Percentiles rank a stretch among this genome's conserved stretches.
Evolutionary conservation across 768 basidiomycete species (phyloP).

Genomic region (Tylopilus sp.): DNA sequence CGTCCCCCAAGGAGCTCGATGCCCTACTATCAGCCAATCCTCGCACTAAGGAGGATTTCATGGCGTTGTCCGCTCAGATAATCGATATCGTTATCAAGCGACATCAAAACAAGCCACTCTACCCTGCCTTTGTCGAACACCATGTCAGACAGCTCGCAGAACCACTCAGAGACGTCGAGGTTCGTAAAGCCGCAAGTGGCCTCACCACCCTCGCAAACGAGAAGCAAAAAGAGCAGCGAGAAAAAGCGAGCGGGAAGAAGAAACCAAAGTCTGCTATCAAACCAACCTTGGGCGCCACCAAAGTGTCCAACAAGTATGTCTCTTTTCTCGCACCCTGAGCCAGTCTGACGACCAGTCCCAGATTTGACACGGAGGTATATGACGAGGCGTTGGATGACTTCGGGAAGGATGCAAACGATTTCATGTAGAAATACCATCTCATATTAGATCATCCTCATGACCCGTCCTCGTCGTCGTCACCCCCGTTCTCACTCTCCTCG

Average conservation of each 20-base stretch:
- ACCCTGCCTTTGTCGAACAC: slow-evolving; percentile 78
- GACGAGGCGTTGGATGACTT: slow-evolving; percentile 92
- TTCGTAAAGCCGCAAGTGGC: slow-evolving; percentile 81
- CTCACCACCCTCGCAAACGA: slow-evolving; percentile 90
- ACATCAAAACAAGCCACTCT: slow-evolving; percentile 81
- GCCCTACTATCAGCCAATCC: slow-evolving; percentile 74
- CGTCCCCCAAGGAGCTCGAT: slow-evolving; percentile 67
- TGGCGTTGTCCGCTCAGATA: slow-evolving; percentile 67
- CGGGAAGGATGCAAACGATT: slow-evolving; percentile 70
- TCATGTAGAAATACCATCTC: slow-evolving; percentile 66
- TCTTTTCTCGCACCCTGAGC: neutral
- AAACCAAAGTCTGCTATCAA: slow-evolving; percentile 70
- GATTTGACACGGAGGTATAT: slow-evolving; percentile 76
- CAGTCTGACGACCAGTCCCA: slow-evolving; percentile 29
- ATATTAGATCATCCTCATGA: slow-evolving; percentile 1
- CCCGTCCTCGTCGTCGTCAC: slow-evolving; percentile 27
- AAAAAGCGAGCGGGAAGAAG: slow-evolving; percentile 87
- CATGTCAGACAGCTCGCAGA: slow-evolving; percentile 71
- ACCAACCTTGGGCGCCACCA: slow-evolving; percentile 73
- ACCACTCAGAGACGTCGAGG: slow-evolving; percentile 86
- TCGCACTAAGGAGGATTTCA: slow-evolving; percentile 87
- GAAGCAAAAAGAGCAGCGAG: slow-evolving; percentile 89
- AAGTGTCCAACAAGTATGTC: slow-evolving; percentile 59
- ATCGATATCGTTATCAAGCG: slow-evolving; percentile 72
- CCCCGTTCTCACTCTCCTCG: slow-evolving; percentile 60